Evolutionary conservation across 306 rosid genomes (phyloP), one percentile per base, ranked within the genome.

Genomic region (Acacia melanoxylon): DNA sequence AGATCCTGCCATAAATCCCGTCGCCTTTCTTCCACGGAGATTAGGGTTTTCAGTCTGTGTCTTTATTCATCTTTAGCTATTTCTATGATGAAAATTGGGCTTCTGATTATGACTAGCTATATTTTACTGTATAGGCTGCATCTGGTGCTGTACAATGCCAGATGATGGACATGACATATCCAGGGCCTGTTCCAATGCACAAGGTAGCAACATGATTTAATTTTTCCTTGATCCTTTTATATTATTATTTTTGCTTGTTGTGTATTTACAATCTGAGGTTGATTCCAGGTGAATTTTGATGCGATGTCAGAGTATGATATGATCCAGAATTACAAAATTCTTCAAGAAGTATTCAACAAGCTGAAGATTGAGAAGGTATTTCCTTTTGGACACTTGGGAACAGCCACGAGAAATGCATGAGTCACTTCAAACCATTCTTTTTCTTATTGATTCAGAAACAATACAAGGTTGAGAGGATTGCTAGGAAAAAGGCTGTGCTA

Each of bases 71-170:
- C 74, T 75, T 72, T 41, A 12, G 24, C 27, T 12, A 2, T 20
- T 68, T 87, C 37, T 67, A 16, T 2, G 56, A 68, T 67, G 52
- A 31, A 80, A 78, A 44, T 31, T 35, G 69, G 27, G 12, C 46
- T 48, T 27, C 78, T 54, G 63, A n/a, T 76, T 72, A 15, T 79
- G 71, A 83, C 40, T 33, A 9, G 78, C 72, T 76, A 59, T 70
- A 35, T 84, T 22, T 42, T 84, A 71, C 75, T 90, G 85, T 41
- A 27, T 81, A 95, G 98, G 98, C 97, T 76, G 95, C 97, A 74
- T 91, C 98, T n/a, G 98, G 98, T 74, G 98, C 94, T 78, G 98
- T 95, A 78, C 98, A 95, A 85, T 95, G 98, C 82, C 98, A 95
- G 86, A 90, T 93, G 91, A 90, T 95, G 86, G 97, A 95, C 75